Conservation (phyloP, 345 rosid genomes). For the Ceriops zippeliana region DNA sequence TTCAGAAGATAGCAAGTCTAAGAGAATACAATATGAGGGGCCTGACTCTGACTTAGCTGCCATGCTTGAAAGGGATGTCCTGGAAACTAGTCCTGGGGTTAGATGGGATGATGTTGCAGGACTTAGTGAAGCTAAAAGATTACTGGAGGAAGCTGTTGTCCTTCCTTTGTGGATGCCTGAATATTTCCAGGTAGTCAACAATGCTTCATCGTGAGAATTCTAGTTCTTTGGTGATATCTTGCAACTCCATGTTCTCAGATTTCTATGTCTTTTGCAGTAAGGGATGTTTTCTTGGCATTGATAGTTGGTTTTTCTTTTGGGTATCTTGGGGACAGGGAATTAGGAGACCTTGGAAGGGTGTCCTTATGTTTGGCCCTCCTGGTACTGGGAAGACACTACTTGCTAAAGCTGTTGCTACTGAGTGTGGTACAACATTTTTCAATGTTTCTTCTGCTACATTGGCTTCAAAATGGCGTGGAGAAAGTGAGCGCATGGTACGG, state of each 20-base stretch:
- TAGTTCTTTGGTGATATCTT: not conserved
- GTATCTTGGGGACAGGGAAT: slow-evolving; percentile 56
- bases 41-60: slow-evolving; percentile 98
- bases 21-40: slow-evolving; percentile 82
- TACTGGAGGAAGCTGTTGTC: slow-evolving; percentile 98
- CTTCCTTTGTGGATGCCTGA: slow-evolving; percentile 99
- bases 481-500: slow-evolving; percentile 98
- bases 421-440: slow-evolving; percentile 95
- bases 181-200: slow-evolving; percentile 79
- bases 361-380: slow-evolving; percentile 99
- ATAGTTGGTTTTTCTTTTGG: slow-evolving; percentile 6
- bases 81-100: slow-evolving; percentile 95
- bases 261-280: not conserved
- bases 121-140: slow-evolving; percentile 94
- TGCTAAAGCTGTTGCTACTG: slow-evolving; percentile 98
- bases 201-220: not conserved
- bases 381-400: slow-evolving; percentile 96
- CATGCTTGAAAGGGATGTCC: slow-evolving; percentile 98
- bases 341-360: slow-evolving; percentile 99
- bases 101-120: slow-evolving; percentile 99
- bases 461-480: slow-evolving; percentile 98
- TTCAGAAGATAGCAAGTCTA: slow-evolving; percentile 85
- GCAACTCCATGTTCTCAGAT: no score
- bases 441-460: slow-evolving; percentile 95
- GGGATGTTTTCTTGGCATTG: not conserved